Percentiles rank a stretch among this genome's conserved stretches.
Conservation (phyloP, 2,329 filamentous ascomycete species). For the Aspergillus versicolor region DNA sequence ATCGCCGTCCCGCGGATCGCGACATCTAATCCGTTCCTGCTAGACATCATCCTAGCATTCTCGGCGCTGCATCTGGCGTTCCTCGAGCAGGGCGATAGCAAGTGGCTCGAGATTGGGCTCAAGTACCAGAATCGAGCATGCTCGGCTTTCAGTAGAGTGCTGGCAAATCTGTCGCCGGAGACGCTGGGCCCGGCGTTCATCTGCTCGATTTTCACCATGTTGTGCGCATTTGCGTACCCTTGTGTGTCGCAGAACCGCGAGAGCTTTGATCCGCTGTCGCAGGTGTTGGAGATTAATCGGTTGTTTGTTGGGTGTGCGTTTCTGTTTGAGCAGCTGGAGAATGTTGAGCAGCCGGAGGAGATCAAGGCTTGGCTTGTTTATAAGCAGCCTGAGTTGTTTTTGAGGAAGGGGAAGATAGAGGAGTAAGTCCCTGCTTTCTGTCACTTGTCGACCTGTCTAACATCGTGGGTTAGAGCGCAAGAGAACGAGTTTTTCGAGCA, state of each 20-base stretch:
- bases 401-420: slow-evolving; percentile 7
- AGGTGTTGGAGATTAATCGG: slow-evolving; percentile 29
- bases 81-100: slow-evolving; percentile 33
- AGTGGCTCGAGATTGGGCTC: slow-evolving; percentile 36
- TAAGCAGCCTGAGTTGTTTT: slow-evolving; percentile 16
- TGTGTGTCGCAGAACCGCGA: slow-evolving; percentile 26
- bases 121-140: slow-evolving; percentile 39
- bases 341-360: slow-evolving; percentile 22
- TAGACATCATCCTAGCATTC: slow-evolving; percentile 45
- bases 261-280: slow-evolving; percentile 25
- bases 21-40: slow-evolving; percentile 44
- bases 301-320: slow-evolving; percentile 32
- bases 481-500: slow-evolving; percentile 13
- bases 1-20: slow-evolving; percentile 37
- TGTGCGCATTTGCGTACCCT: slow-evolving; percentile 35
- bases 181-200: slow-evolving; percentile 45
- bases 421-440: background rate
- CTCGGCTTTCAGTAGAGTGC: slow-evolving; percentile 32
- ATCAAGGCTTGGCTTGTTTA: slow-evolving; percentile 27
- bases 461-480: background rate
- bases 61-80: slow-evolving; percentile 46
- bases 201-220: slow-evolving; percentile 41
- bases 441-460: background rate
- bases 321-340: slow-evolving; percentile 27
- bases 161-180: slow-evolving; percentile 38